phyloP scores from a whole-genome alignment of 1,284 basidiomycete genomes.

The Leucoagaricus sp. region DNA sequence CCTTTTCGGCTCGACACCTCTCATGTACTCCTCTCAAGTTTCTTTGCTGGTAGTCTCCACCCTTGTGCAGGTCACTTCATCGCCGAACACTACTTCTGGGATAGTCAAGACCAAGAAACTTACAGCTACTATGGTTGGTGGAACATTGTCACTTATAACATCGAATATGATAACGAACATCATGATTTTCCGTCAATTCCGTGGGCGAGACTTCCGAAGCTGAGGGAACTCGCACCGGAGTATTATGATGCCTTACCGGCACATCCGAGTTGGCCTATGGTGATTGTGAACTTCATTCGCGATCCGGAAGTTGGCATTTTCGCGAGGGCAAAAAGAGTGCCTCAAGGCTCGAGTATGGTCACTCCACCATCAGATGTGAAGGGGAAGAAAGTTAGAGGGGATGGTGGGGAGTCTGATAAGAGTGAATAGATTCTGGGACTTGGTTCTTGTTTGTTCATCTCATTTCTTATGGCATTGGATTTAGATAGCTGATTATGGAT shows the following conservation, averaged over 20 bases:
- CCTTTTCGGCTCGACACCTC: slow-evolving; percentile 60
- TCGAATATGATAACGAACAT: slow-evolving; percentile 99
- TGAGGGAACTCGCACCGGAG: slow-evolving; percentile 85
- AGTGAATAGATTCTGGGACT: no score
- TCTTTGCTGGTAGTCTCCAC: slow-evolving; percentile 95
- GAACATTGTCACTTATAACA: slow-evolving; percentile 95
- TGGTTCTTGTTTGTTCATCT: no score
- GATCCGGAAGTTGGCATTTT: slow-evolving; percentile 83
- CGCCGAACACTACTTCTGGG: slow-evolving; percentile 95
- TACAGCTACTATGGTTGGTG: slow-evolving; percentile 96
- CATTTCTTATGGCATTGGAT: no score
- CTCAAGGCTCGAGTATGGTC: neutral
- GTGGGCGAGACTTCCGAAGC: slow-evolving; percentile 91
- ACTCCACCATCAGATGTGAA: neutral
- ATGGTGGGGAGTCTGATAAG: slow-evolving; percentile 23
- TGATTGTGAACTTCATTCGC: slow-evolving; percentile 92
- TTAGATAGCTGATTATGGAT: no score
- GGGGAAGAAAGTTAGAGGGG: neutral
- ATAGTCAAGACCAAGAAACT: slow-evolving; percentile 89
- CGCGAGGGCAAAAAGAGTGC: slow-evolving; percentile 50
- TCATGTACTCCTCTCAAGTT: slow-evolving; percentile 84
- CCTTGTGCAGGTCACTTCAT: slow-evolving; percentile 98
- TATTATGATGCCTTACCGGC: slow-evolving; percentile 89
- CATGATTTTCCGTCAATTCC: slow-evolving; percentile 97
- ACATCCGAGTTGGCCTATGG: slow-evolving; percentile 93